Percentiles rank a stretch among this genome's conserved stretches.
phyloP scores from a whole-genome alignment of 106 monocot genomes.

The Platanthera guangdongensis region DNA sequence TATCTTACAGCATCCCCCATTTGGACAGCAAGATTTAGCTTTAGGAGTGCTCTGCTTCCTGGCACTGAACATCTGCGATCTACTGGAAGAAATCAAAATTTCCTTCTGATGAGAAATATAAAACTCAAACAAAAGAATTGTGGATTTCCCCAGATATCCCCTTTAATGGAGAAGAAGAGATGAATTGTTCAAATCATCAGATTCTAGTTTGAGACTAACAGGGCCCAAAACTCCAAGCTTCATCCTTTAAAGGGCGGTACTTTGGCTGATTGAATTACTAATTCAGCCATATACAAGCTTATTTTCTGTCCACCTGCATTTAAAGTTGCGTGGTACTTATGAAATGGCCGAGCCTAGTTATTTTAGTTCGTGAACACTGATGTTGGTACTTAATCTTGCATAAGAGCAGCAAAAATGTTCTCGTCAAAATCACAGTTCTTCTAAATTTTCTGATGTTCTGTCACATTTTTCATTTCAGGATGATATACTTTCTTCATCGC shows the following conservation, averaged over 20 bases:
- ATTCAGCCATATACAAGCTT: background rate
- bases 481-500: constrained; percentile 16
- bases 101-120: too few relatives aligned
- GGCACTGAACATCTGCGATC: background rate
- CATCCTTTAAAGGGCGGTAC: too few relatives aligned
- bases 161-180: too few relatives aligned
- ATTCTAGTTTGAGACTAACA: too few relatives aligned
- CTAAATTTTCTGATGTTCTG: background rate
- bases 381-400: background rate
- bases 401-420: background rate
- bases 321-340: background rate
- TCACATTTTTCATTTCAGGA: constrained; percentile 35
- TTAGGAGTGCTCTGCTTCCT: background rate
- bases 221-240: too few relatives aligned
- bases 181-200: too few relatives aligned
- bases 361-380: background rate
- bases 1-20: background rate
- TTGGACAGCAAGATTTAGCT: background rate
- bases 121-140: too few relatives aligned
- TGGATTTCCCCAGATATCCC: too few relatives aligned
- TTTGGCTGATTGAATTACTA: too few relatives aligned
- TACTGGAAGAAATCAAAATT: too few relatives aligned
- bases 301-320: background rate
- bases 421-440: background rate
- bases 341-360: background rate